Base-by-base conservation (phyloP, 1,139 yeast genomes). In the Hemisphaericaspora subhashii region DNA sequence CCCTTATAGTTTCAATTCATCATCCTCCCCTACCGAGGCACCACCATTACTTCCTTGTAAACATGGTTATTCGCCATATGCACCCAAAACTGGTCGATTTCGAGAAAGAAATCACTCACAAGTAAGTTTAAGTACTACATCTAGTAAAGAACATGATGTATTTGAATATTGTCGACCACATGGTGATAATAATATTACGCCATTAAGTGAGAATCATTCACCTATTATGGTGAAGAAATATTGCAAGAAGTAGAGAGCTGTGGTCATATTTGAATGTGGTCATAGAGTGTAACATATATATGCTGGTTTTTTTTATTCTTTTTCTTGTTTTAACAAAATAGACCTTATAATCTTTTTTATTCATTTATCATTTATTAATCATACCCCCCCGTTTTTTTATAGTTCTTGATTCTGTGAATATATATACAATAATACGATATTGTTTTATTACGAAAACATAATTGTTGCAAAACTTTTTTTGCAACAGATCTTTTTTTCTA, bases 171-270 rank as follows among this genome's bases (percentile, higher is more conserved):
- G 14, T 4, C 13, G 30, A 33, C 21, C 31, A 9, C 13, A 15
- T 3, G 20, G 20, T n/a, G 29, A 26, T 16, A n/a, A 26, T 17
- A 24, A 25, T 26, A 17, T 16, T 26, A 45, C 48, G 18, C 47
- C 48, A 15, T 27, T 34, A 12, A 45, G 43, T 36, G 47, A 43
- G 29, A 39, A 35, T 37, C 40, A 37, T 23, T 42, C 46, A 13
- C 47, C 47, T 5, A 27, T 37, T 10, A 3, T 27, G 5, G 9
- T 11, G 12, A 27, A 27, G 31, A 27, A 27, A 12, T 11, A 16
- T 14, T 8, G 15, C 9, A 15, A 27, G 31, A 27, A 27, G 31
- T 27, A 27, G 21, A 27, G 18, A 2, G 6, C 10, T 10, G 20
- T 9, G 31, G 11, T 15, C 18, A 5, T 16, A 15, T 27, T 24